Evolutionary conservation across 371 early-diverging fungal species (phyloP).

Genomic region (Chytridium lagenaria): DNA sequence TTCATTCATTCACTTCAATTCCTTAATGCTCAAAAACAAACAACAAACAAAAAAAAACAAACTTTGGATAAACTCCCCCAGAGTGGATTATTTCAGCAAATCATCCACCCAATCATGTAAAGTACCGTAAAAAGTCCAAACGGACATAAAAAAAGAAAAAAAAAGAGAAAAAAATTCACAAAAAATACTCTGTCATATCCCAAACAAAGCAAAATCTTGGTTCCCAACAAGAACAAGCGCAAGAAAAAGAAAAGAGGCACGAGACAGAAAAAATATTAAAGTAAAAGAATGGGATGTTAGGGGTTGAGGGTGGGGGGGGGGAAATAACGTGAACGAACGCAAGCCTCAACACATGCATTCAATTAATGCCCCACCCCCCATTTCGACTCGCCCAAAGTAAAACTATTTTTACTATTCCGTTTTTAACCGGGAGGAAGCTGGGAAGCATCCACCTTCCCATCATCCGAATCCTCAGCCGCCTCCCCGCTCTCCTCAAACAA

Average conservation of each 20-base stretch:
- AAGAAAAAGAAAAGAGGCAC: background rate
- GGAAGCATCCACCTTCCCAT: conserved; percentile 76
- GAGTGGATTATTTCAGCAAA: too few species aligned
- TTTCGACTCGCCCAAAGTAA: too few species aligned
- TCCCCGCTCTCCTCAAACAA: conserved; percentile 64
- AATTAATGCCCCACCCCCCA: too few species aligned
- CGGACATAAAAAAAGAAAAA: conserved; percentile 9
- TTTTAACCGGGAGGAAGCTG: conserved; percentile 90
- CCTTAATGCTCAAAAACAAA: too few species aligned
- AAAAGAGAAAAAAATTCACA: conserved; percentile 9
- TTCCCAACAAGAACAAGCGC: background rate
- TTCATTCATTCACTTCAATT: too few species aligned
- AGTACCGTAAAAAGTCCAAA: conserved; percentile 5
- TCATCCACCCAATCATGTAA: too few species aligned
- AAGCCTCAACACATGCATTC: too few species aligned
- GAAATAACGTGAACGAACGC: background rate
- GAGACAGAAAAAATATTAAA: background rate
- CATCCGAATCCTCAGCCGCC: conserved; percentile 57
- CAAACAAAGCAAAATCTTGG: background rate
- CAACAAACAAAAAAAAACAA: too few species aligned
- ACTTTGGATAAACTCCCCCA: too few species aligned
- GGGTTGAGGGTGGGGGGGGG: background rate
- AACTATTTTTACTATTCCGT: background rate
- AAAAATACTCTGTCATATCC: background rate
- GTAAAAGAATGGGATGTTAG: too few species aligned